phyloP scores from a whole-genome alignment of 805 yeast species.

The Sporopachydermia lactativora region DNA sequence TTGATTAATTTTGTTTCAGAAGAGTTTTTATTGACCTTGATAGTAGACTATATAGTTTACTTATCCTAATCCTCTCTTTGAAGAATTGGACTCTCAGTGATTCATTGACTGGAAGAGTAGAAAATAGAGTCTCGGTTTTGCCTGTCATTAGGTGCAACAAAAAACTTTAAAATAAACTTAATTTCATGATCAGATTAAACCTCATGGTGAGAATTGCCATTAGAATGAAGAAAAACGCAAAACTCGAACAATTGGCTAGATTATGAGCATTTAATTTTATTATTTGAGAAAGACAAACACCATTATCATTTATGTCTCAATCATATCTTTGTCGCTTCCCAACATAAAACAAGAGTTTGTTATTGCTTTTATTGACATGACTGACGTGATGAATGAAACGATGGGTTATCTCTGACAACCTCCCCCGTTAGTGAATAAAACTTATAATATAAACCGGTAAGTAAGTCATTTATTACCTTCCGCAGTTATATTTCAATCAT shows the following conservation, averaged over 20 bases:
- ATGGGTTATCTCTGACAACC: slow-evolving; percentile 1
- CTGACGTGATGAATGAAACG: slow-evolving; percentile 1
- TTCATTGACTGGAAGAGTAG: slow-evolving; percentile 1
- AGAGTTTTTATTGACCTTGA: neutral
- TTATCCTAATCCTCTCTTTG: slow-evolving; percentile 1
- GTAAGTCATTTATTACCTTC: slow-evolving; percentile 1
- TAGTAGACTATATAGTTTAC: slow-evolving; percentile 1
- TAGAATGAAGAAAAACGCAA: slow-evolving; percentile 1
- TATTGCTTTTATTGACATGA: slow-evolving; percentile 1
- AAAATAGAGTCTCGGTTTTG: slow-evolving; percentile 1
- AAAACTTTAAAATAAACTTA: slow-evolving; percentile 1
- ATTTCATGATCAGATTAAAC: slow-evolving; percentile 1
- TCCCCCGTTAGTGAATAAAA: slow-evolving; percentile 1
- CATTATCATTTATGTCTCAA: slow-evolving; percentile 1
- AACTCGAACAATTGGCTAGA: slow-evolving; percentile 1
- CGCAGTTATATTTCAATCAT: slow-evolving; percentile 1
- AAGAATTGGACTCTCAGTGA: slow-evolving; percentile 1
- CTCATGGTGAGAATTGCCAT: slow-evolving; percentile 1
- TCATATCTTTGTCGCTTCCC: slow-evolving; percentile 1
- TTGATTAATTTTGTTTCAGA: neutral
- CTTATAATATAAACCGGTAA: slow-evolving; percentile 1
- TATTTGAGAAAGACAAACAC: slow-evolving; percentile 1
- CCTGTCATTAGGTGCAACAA: slow-evolving; percentile 1
- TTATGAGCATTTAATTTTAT: slow-evolving; percentile 1
- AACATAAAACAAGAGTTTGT: slow-evolving; percentile 1